Base-by-base conservation (phyloP, 208 protist species). In the Acanthamoeba pearcei region DNA sequence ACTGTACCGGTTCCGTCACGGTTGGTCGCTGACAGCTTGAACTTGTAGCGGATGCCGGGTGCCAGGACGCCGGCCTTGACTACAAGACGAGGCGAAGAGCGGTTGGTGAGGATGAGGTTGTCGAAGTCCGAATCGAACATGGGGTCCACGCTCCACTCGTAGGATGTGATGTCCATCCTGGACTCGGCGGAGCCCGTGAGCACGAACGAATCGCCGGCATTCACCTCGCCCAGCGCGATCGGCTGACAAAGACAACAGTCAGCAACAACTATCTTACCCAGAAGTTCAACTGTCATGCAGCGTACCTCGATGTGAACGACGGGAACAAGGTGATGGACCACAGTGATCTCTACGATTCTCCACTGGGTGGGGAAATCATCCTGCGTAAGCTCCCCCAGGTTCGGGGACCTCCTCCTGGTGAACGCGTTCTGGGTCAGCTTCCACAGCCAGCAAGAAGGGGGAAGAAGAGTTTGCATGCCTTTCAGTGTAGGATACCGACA, bases 31-130 rank as follows among this genome's bases (percentile, higher is more conserved):
- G 68, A 68, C 32, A 94, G 91, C 32, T 82, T 94, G 72, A 94
- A 94, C 74, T 64, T 82, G 91, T 94, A 94, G n/a, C 62, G 51
- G 24, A 94, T 72, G 19, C 91, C 91, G 27, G 91, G 72, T 8
- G 91, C 27, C 3, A 94, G 51, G 13, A 29, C 74, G 55, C 62
- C 55, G 19, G 27, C 55, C 38, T 27, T 57, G 72, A 94, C 55
- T 0, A 94, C 91, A 6, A 86, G 42, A 6, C 32, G 53, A 17
- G 91, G 62, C 51, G 74, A 82, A 19, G 46, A 60, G 46, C 35
- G 38, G 32, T 82, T 24, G 17, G 72, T 94, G 35, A 88, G 91
- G 55, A 70, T 29, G 24, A 94, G 35, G 27, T 86, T 10, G 22
- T n/a, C 5, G 27, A 94, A 55, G n/a, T 60, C 22, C n/a, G 53